A percentile compares a stretch with the other conserved stretches of the same genome.
These are phyloP conservation scores for Phaffia tasmanica DNA, from an alignment of 768 basidiomycete species.

Conservation along the genomic window DNA sequence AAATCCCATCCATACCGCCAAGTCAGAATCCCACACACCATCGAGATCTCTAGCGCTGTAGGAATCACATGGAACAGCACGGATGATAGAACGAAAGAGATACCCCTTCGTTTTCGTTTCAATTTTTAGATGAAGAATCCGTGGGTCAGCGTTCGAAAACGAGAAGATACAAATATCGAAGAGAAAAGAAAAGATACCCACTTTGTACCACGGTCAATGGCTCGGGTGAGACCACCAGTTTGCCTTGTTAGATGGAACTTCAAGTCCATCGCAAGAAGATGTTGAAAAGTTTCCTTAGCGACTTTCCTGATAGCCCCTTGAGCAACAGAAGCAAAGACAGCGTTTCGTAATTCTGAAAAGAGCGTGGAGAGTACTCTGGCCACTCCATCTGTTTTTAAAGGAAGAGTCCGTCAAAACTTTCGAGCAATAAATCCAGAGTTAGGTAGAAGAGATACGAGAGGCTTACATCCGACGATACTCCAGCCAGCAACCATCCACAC, in stretches of 20 bases:
- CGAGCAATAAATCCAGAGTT: not conserved
- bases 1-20: slow-evolving; percentile 98
- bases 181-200: slow-evolving; percentile 38
- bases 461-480: slow-evolving; percentile 76
- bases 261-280: slow-evolving; percentile 78
- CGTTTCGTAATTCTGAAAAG: slow-evolving; percentile 84
- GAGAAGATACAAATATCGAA: not conserved
- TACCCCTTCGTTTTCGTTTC: slow-evolving; percentile 52
- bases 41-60: slow-evolving; percentile 85
- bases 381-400: slow-evolving; percentile 56
- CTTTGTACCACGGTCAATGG: slow-evolving; percentile 97
- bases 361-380: slow-evolving; percentile 82
- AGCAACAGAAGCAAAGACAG: slow-evolving; percentile 89
- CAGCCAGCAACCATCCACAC: slow-evolving; percentile 89
- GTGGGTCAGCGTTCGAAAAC: slow-evolving; percentile 10
- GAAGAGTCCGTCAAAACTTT: not conserved
- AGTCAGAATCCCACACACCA: slow-evolving; percentile 95
- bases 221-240: slow-evolving; percentile 88
- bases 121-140: not conserved
- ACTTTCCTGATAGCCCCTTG: slow-evolving; percentile 90
- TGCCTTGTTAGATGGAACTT: slow-evolving; percentile 85
- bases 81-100: slow-evolving; percentile 85
- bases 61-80: slow-evolving; percentile 90
- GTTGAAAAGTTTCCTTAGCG: slow-evolving; percentile 88
- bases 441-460: not conserved